Base-by-base conservation (phyloP, 352 stramenopile genomes). In the Phytophthora agathidicida region DNA sequence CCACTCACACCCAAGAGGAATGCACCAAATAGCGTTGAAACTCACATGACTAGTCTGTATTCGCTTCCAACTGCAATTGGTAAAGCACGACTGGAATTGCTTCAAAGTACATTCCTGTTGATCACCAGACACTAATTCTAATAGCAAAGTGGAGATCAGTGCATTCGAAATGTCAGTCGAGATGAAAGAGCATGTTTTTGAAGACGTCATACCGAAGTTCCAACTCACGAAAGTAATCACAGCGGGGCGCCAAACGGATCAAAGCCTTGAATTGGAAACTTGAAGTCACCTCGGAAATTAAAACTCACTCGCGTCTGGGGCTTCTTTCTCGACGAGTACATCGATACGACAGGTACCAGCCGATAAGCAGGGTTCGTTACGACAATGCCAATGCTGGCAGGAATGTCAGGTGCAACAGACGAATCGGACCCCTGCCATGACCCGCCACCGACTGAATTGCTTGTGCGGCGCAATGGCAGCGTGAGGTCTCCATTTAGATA, bases 201-300 rank as follows among this genome's bases (percentile, higher is more conserved):
- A n/a, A n/a, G n/a, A n/a, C n/a, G n/a, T n/a, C n/a, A n/a, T n/a
- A n/a, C n/a, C n/a, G n/a, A n/a, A n/a, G n/a, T n/a, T n/a, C n/a
- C n/a, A n/a, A n/a, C n/a, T n/a, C n/a, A n/a, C n/a, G n/a, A n/a
- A n/a, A n/a, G n/a, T n/a, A n/a, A 24, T 56, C 26, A 85, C 3
- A 90, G 19, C 39, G 75, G 78, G 3, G 80, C 80, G 17, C 83
- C 83, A 35, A 91, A 93, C 0, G 83, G 77, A 43, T 93, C 83
- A 16, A 88, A 91, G 2, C 77, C 78, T 11, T 43, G n/a, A 39
- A 93, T 68, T 19, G 81, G 77, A 41, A 82, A 93, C 31, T 68
- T 70, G 47, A 93, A 93, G 60, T 66, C 64, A 48, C 83, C 80
- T 44, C 78, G 81, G 65, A 93, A 93, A 58, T 93, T 91, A 68